Evolutionary conservation across 495 filamentous ascomycete genomes (phyloP).

Genomic region (Xylaria cubensis): DNA sequence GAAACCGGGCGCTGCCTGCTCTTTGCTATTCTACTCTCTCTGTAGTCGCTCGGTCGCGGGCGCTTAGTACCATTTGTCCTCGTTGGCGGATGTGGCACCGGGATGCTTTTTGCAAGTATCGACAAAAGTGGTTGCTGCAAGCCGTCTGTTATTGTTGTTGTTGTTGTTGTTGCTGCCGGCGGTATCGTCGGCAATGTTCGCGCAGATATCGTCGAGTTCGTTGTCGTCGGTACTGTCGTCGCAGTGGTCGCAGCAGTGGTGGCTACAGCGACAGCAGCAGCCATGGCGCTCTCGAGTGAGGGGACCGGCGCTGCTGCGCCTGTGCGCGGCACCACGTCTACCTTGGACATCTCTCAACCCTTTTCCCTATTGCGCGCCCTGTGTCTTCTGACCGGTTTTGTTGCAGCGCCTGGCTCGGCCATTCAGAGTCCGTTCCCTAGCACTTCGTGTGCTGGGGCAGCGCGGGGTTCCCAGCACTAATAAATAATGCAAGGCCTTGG

Average conservation of each 20-base stretch:
- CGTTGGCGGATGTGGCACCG: slow-evolving; percentile 20
- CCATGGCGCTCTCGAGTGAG: slow-evolving; percentile 42
- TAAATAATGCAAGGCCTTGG: slow-evolving; percentile 38
- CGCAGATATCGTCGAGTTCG: slow-evolving; percentile 24
- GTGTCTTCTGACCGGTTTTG: slow-evolving; percentile 43
- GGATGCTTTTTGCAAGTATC: slow-evolving; percentile 27
- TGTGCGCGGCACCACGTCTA: slow-evolving; percentile 44
- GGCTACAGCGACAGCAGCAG: slow-evolving; percentile 32
- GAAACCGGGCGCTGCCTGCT: slow-evolving; percentile 38
- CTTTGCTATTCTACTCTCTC: slow-evolving; percentile 40
- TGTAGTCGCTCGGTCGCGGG: slow-evolving; percentile 39
- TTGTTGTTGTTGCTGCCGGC: slow-evolving; percentile 20
- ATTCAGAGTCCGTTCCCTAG: slow-evolving; percentile 44
- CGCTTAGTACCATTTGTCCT: slow-evolving; percentile 40
- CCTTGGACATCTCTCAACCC: slow-evolving; percentile 44
- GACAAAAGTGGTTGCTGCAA: slow-evolving; percentile 27
- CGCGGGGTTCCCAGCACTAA: slow-evolving; percentile 43
- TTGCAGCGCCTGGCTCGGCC: slow-evolving; percentile 38
- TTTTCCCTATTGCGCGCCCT: slow-evolving; percentile 38
- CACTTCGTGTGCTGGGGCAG: slow-evolving; percentile 34
- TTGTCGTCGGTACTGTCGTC: slow-evolving; percentile 28
- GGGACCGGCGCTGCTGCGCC: slow-evolving; percentile 31
- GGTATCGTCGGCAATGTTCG: slow-evolving; percentile 27
- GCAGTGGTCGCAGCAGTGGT: slow-evolving; percentile 30
- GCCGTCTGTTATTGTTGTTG: slow-evolving; percentile 8